These are phyloP conservation scores for Termitomyces sp. DNA, from an alignment of 768 basidiomycete species.

Conservation along the genomic window DNA sequence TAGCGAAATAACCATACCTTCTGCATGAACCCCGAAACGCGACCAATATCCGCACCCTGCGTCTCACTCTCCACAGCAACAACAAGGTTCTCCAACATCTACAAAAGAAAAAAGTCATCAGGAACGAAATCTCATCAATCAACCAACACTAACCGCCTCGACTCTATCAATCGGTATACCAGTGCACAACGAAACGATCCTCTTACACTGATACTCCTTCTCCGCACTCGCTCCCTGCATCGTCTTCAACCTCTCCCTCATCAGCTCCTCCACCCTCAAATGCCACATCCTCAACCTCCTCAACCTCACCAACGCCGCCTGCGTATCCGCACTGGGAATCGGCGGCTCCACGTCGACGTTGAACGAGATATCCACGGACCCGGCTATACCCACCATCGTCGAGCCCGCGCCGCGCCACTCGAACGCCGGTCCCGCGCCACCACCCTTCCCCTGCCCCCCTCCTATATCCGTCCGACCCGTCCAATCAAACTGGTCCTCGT, in stretches of 20 bases:
- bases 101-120: background rate
- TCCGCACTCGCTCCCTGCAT: conserved; percentile 80
- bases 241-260: conserved; percentile 60
- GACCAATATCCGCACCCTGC: conserved; percentile 73
- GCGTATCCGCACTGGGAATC: conserved; percentile 53
- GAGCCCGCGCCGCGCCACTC: conserved; percentile 61
- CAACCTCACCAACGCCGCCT: conserved; percentile 60
- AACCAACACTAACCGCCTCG: conserved; percentile 71
- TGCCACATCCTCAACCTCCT: conserved; percentile 83
- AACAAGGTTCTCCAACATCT: conserved; percentile 84
- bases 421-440: conserved; percentile 58
- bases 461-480: conserved; percentile 63
- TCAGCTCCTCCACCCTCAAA: conserved; percentile 65
- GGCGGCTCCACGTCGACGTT: conserved; percentile 72
- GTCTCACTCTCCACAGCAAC: conserved; percentile 86
- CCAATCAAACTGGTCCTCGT: conserved; percentile 86
- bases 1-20: too few species aligned
- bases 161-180: conserved; percentile 84
- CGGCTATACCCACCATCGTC: conserved; percentile 59
- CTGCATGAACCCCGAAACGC: conserved; percentile 89
- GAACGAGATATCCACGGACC: conserved; percentile 57
- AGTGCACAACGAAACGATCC: conserved; percentile 84
- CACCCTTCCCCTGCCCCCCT: conserved; percentile 33
- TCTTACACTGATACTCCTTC: conserved; percentile 89
- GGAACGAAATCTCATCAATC: too few species aligned